Evolutionary conservation across 352 stramenopile species (phyloP).

Genomic region (Pythium pyrilobum): DNA sequence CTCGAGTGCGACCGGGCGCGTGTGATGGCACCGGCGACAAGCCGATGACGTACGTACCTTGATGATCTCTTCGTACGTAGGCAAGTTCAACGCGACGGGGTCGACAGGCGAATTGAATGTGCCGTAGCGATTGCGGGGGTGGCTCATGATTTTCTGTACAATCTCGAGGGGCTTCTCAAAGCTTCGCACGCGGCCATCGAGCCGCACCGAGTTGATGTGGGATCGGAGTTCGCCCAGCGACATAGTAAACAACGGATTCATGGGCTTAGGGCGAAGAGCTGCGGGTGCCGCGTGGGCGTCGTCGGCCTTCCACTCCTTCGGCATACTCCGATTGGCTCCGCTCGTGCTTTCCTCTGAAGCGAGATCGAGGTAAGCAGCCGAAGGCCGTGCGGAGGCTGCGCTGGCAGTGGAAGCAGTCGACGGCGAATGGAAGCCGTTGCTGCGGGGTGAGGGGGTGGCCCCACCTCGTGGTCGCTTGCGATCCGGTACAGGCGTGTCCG

Average conservation of each 20-base stretch:
- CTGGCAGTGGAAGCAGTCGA: conserved; percentile 3
- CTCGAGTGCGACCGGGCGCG: neutral
- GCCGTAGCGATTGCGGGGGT: conserved; percentile 63
- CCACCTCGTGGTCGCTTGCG: conserved; percentile 2
- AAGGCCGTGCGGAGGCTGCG: neutral
- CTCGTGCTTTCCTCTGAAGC: conserved; percentile 13
- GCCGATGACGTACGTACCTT: conserved; percentile 19
- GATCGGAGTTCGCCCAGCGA: conserved; percentile 43
- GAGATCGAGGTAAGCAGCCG: conserved; percentile 7
- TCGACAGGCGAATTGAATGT: conserved; percentile 79
- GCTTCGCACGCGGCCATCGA: conserved; percentile 51
- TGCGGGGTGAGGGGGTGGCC: neutral
- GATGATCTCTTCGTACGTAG: conserved; percentile 66
- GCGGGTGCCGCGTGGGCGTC: neutral
- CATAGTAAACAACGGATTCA: conserved; percentile 57
- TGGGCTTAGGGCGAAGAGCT: neutral
- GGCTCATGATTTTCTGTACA: conserved; percentile 65
- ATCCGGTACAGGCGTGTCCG: neutral
- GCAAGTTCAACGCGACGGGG: conserved; percentile 55
- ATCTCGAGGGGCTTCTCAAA: conserved; percentile 66
- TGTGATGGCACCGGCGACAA: neutral
- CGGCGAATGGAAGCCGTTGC: conserved; percentile 2
- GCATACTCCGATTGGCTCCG: conserved; percentile 55
- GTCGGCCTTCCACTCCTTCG: conserved; percentile 25
- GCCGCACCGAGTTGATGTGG: conserved; percentile 63